These are phyloP conservation scores for Candida methanosorbosa DNA, from an alignment of 805 yeast genomes.

Conservation along the genomic window DNA sequence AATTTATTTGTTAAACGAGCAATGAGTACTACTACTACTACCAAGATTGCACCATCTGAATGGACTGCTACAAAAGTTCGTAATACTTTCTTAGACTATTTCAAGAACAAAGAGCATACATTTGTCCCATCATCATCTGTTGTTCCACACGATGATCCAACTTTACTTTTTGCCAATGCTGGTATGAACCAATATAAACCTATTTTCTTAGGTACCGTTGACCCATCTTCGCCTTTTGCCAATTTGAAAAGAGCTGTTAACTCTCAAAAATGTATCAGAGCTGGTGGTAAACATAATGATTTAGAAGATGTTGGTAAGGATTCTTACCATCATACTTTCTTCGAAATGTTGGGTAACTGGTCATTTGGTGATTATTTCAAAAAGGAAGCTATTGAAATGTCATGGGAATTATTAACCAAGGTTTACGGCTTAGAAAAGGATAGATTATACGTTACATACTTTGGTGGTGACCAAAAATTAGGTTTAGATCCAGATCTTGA, in stretches of 20 bases:
- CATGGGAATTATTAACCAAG: constrained; percentile 87
- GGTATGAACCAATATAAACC: constrained; percentile 99
- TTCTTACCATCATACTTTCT: constrained; percentile 96
- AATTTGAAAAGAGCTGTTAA: constrained; percentile 81
- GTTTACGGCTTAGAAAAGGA: constrained; percentile 74
- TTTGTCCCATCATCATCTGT: constrained; percentile 92
- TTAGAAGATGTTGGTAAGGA: constrained; percentile 98
- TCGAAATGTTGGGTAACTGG: constrained; percentile 99
- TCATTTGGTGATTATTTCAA: constrained; percentile 99
- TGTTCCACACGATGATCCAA: constrained; percentile 97
- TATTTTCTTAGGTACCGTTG: constrained; percentile 93
- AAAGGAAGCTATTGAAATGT: constrained; percentile 78
- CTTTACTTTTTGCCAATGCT: constrained; percentile 92
- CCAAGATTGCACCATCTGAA: constrained; percentile 11
- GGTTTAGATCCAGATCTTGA: constrained; percentile 92
- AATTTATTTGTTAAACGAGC: too few relatives aligned
- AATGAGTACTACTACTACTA: constrained; percentile 5
- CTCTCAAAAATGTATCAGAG: constrained; percentile 98
- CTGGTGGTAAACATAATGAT: constrained; percentile 98
- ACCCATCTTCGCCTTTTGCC: constrained; percentile 85
- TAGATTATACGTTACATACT: constrained; percentile 90
- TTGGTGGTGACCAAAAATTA: constrained; percentile 80
- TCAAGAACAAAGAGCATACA: constrained; percentile 59
- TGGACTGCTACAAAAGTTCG: constrained; percentile 55
- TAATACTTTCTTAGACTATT: constrained; percentile 76